Conservation (phyloP, 2,329 filamentous ascomycete genomes). For the Nemania abortiva region DNA sequence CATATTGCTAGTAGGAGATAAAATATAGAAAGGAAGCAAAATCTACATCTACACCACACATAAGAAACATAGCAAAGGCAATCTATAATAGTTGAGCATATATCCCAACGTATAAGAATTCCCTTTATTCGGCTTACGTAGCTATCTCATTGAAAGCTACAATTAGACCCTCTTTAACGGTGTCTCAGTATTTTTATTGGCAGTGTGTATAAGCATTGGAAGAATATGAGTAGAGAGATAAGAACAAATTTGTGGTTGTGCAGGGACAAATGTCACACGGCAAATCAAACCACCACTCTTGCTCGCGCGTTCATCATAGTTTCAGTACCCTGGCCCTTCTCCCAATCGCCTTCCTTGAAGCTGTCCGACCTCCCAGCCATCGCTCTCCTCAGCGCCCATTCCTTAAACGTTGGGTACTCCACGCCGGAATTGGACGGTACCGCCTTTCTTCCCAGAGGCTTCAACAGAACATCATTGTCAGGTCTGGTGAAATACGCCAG, state of each 20-base stretch:
- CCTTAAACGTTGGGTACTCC: slow-evolving; percentile 34
- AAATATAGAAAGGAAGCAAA: too few species aligned
- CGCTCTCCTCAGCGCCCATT: slow-evolving; percentile 35
- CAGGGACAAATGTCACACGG: background rate
- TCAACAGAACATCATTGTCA: slow-evolving; percentile 33
- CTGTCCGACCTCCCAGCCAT: slow-evolving; percentile 36
- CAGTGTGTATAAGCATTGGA: slow-evolving; percentile 45
- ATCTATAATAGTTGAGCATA: too few species aligned
- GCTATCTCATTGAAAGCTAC: too few species aligned
- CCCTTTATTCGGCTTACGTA: too few species aligned
- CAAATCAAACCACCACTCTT: slow-evolving; percentile 25
- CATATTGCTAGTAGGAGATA: too few species aligned
- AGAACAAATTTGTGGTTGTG: background rate
- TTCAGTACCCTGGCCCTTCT: slow-evolving; percentile 36
- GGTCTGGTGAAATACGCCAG: slow-evolving; percentile 37
- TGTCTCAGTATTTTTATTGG: too few species aligned
- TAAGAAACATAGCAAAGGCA: too few species aligned
- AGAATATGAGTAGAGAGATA: slow-evolving; percentile 32
- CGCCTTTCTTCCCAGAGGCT: slow-evolving; percentile 37
- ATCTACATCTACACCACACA: too few species aligned
- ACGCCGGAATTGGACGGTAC: slow-evolving; percentile 18
- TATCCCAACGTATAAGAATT: too few species aligned
- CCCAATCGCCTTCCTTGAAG: slow-evolving; percentile 38
- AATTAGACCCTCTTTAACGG: too few species aligned
- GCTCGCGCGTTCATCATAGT: slow-evolving; percentile 32